Evolutionary conservation across 257 asterid genomes (phyloP), one percentile per base, ranked within the genome.

Genomic region (Primulina tabacum): DNA sequence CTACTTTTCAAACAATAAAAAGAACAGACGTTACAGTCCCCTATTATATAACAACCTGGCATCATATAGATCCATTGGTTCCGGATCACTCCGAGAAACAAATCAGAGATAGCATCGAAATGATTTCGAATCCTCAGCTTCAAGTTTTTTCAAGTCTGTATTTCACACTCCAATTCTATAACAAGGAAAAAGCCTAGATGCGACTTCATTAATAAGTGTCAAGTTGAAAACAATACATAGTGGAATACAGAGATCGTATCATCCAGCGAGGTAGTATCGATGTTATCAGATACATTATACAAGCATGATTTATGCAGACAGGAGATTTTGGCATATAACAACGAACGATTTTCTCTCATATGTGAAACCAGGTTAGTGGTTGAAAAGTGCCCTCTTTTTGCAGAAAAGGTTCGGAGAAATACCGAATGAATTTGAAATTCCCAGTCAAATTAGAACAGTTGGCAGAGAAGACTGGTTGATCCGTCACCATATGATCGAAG

Each of bases 401-500:
- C 43, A n/a, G 58, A 56, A 24, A 33, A 53, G 52, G 37, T 63
- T 34, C 28, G 53, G 53, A 16, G 35, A 5, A 32, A 69, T 20
- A 35, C 24, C 60, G 8, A 26, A 30, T n/a, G 34, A 37, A 50
- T 50, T 47, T 50, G 33, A 33, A 74, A 35, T 6, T 21, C 14
- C 57, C 18, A 11, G 18, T 30, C 35, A 28, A 65, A 68, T 76
- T 77, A 82, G 68, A 84, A 81, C 69, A 84, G 21, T 74, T 79
- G 89, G 76, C 79, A 77, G 78, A 75, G 62, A 62, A 84, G 84
- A 62, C 76, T 82, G 26, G 89, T 81, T 3, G 89, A 84, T 71
- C 89, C 89, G 29, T 84, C 89, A 6, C 80, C 85, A 60, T 74
- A 84, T 1, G 89, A 79, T 75, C 83, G 65, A 58, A 84, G 83